Evolutionary conservation across 176 grass and related monocot genomes (phyloP).

Genomic region (Avena insularis): DNA sequence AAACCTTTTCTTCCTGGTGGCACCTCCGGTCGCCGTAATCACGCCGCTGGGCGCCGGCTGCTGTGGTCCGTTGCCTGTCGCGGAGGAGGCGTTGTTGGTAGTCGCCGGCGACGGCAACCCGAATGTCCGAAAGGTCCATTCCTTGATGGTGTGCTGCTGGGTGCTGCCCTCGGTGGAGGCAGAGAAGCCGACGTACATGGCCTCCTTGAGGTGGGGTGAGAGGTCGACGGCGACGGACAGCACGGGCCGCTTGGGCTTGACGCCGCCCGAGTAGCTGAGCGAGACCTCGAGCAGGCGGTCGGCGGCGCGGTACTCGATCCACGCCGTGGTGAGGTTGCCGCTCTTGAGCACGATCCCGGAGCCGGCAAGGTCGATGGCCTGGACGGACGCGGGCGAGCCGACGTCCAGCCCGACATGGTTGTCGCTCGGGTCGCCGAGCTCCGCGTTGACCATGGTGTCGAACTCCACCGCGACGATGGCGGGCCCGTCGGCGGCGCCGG

Average conservation of each 20-base stretch:
- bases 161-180: slow-evolving; percentile 86
- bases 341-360: slow-evolving; percentile 61
- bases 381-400: slow-evolving; percentile 47
- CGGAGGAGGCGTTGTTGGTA: slow-evolving; percentile 42
- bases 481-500: background rate
- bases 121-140: slow-evolving; percentile 72
- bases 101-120: slow-evolving; percentile 39
- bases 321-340: slow-evolving; percentile 71
- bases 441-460: slow-evolving; percentile 64
- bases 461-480: slow-evolving; percentile 71
- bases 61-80: slow-evolving; percentile 33
- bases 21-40: background rate
- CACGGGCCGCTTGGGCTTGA: slow-evolving; percentile 56
- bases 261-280: slow-evolving; percentile 40
- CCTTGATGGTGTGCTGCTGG: slow-evolving; percentile 70
- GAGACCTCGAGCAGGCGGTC: slow-evolving; percentile 58
- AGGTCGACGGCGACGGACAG: slow-evolving; percentile 58
- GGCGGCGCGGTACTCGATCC: slow-evolving; percentile 68
- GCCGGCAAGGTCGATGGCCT: slow-evolving; percentile 50
- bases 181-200: slow-evolving; percentile 91
- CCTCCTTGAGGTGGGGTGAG: slow-evolving; percentile 49
- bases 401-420: slow-evolving; percentile 90
- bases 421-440: slow-evolving; percentile 61
- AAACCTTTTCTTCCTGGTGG: slow-evolving; percentile 45
- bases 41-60: slow-evolving; percentile 5